These are phyloP conservation scores for Cryptococcus sp. DNA, from an alignment of 1,284 basidiomycete species.

Conservation along the genomic window DNA sequence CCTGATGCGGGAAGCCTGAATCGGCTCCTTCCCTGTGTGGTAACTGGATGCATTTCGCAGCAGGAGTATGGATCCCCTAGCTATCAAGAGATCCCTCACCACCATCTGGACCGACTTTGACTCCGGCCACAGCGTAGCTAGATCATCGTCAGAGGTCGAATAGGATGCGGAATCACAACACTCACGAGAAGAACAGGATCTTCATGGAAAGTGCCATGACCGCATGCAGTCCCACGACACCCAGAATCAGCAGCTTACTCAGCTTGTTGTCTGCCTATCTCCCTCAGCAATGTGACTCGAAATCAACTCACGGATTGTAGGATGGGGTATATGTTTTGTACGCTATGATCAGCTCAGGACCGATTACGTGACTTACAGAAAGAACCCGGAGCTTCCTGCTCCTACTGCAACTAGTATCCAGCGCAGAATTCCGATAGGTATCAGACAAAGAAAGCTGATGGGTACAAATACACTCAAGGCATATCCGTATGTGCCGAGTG, in stretches of 20 bases:
- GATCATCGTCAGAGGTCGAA: neutral
- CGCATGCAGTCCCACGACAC: constrained; percentile 65
- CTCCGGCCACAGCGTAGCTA: constrained; percentile 29
- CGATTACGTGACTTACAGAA: constrained; percentile 54
- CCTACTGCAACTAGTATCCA: constrained; percentile 72
- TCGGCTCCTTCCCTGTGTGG: too few species aligned
- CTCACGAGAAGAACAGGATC: constrained; percentile 77
- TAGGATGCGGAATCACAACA: neutral
- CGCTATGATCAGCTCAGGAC: constrained; percentile 26
- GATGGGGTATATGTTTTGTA: constrained; percentile 80
- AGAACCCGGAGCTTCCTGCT: constrained; percentile 72
- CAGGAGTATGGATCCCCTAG: constrained; percentile 6
- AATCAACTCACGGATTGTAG: constrained; percentile 65
- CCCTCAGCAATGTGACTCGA: neutral
- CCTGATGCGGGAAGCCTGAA: too few species aligned
- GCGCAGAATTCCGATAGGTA: constrained; percentile 69
- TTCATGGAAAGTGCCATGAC: constrained; percentile 77
- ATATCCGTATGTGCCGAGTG: constrained; percentile 53
- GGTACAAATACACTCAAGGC: constrained; percentile 53
- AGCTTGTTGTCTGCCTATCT: constrained; percentile 74
- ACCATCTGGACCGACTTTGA: constrained; percentile 35
- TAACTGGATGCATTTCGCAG: too few species aligned
- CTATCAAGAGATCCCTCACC: constrained; percentile 5
- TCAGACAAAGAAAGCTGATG: constrained; percentile 69
- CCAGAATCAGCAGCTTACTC: constrained; percentile 69